These are phyloP conservation scores for Stemphylium lycopersici DNA, from an alignment of 2,329 filamentous ascomycete species.

Conservation along the genomic window DNA sequence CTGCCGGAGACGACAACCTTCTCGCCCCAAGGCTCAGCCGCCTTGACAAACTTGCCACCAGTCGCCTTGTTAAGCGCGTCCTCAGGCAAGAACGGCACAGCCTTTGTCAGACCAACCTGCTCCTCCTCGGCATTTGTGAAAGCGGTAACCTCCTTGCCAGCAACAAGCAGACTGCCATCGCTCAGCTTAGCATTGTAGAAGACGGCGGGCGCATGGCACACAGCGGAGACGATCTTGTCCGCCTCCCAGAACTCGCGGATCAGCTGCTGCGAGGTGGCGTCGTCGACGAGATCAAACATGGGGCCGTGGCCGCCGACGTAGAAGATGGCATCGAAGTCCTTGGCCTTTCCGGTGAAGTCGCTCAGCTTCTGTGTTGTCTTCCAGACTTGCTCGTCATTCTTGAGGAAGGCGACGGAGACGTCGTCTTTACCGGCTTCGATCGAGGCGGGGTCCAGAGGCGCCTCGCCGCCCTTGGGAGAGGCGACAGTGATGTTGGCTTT, in stretches of 20 bases:
- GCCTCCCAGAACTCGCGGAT: constrained; percentile 67
- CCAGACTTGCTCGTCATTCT: constrained; percentile 65
- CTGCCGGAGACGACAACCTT: constrained; percentile 52
- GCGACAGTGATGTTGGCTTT: constrained; percentile 49
- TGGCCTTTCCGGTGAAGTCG: constrained; percentile 61
- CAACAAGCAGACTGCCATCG: constrained; percentile 61
- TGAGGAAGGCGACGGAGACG: constrained; percentile 48
- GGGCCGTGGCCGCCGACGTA: constrained; percentile 66
- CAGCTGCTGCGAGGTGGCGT: constrained; percentile 63
- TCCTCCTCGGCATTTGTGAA: constrained; percentile 66
- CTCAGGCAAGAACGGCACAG: constrained; percentile 67
- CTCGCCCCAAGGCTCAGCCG: constrained; percentile 54
- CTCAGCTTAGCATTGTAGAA: constrained; percentile 62
- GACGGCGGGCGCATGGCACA: constrained; percentile 72
- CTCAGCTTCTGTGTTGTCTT: constrained; percentile 66
- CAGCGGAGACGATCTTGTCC: constrained; percentile 68
- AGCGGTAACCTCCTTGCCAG: constrained; percentile 64
- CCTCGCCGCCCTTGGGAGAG: constrained; percentile 48
- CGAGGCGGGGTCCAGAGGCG: constrained; percentile 47
- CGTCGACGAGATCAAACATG: constrained; percentile 70
- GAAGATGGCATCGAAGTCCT: constrained; percentile 68
- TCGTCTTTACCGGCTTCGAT: constrained; percentile 57
- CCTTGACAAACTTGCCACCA: constrained; percentile 64
- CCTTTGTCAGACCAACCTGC: constrained; percentile 47
- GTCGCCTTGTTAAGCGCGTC: constrained; percentile 58